A percentile compares a stretch with the other conserved stretches of the same genome.
phyloP scores from a whole-genome alignment of 1,284 basidiomycete genomes.

The Puccinia novopanici region DNA sequence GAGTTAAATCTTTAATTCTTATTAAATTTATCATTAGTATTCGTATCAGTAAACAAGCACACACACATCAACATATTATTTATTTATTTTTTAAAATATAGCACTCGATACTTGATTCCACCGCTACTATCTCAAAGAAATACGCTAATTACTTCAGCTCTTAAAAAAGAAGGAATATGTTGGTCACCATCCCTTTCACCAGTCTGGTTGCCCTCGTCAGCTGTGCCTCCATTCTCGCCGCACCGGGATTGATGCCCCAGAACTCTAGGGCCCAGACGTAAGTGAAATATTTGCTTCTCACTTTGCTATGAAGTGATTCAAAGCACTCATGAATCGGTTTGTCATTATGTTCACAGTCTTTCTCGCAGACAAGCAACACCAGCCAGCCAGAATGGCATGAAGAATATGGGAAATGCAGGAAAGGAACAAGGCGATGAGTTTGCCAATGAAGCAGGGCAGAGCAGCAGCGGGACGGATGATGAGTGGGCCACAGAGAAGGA shows the following conservation, averaged over 20 bases:
- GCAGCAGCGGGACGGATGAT: neutral
- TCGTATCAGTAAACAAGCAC: neutral
- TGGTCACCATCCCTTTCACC: conserved; percentile 17
- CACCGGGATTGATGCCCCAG: neutral
- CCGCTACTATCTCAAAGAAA: neutral
- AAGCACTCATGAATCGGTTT: neutral
- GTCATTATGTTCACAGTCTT: neutral
- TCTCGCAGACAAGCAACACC: neutral
- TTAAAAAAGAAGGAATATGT: neutral
- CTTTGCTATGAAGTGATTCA: neutral
- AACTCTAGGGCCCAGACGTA: neutral
- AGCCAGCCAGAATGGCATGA: neutral
- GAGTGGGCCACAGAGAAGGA: conserved; percentile 23
- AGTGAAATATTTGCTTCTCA: neutral
- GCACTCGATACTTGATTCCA: neutral
- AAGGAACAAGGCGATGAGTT: neutral
- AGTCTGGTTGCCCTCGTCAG: conserved; percentile 15
- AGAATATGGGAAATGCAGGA: neutral
- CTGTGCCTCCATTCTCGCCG: conserved; percentile 10
- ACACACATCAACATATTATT: neutral
- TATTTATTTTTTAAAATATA: neutral
- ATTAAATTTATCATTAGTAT: neutral
- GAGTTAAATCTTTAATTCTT: neutral
- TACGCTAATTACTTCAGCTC: neutral
- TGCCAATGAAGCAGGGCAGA: neutral